phyloP scores from a whole-genome alignment of 306 rosid genomes.

The Cyclanthera cordifolia region DNA sequence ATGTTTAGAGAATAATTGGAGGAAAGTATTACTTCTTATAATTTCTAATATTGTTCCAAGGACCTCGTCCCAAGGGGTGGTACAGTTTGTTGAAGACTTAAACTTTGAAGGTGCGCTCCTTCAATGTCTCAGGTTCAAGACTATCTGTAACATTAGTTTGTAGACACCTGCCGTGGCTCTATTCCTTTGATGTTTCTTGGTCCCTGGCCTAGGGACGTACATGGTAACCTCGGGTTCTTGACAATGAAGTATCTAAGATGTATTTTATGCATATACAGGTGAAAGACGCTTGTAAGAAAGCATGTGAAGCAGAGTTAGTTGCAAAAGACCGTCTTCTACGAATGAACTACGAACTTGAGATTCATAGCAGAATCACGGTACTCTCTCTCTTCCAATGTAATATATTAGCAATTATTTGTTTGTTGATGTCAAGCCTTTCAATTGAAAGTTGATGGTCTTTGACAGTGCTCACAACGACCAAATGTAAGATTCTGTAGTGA shows the following conservation, averaged over 20 bases:
- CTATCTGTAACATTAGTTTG: too few species aligned
- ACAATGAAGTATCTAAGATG: neutral
- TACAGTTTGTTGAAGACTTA: too few species aligned
- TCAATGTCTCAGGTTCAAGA: too few species aligned
- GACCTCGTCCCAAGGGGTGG: too few species aligned
- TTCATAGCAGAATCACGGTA: constrained; percentile 60
- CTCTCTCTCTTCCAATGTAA: constrained; percentile 1
- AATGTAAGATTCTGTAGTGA: constrained; percentile 50
- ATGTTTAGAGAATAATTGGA: neutral
- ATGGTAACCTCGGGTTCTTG: too few species aligned
- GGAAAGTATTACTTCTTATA: neutral
- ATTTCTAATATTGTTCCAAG: too few species aligned
- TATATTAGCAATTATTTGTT: neutral
- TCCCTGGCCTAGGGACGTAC: too few species aligned
- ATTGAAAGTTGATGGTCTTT: constrained; percentile 5
- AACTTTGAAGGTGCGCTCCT: too few species aligned
- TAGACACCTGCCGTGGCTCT: too few species aligned
- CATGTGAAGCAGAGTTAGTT: constrained; percentile 44
- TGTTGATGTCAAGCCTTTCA: neutral
- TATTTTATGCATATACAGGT: constrained; percentile 31
- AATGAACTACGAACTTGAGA: constrained; percentile 60
- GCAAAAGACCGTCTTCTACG: constrained; percentile 44
- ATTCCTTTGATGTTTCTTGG: too few species aligned
- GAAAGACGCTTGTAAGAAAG: constrained; percentile 60
- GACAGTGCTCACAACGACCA: constrained; percentile 52